Conservation (phyloP, 257 asterid genomes). For the Solanum lycopersicoides region DNA sequence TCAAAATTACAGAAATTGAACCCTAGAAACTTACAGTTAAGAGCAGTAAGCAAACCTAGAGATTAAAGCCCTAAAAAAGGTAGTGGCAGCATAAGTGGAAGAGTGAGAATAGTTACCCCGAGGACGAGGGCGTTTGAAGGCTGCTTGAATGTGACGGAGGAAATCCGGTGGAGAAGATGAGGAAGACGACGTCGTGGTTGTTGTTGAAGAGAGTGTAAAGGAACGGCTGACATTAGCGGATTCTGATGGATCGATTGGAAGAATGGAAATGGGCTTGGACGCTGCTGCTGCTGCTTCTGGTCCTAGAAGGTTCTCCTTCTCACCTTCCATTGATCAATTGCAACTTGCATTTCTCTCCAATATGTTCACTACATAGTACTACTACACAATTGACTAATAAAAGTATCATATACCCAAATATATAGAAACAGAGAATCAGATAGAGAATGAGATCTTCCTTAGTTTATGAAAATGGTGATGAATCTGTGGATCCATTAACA, state of each 20-base stretch:
- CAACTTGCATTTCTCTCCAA: slow-evolving; percentile 10
- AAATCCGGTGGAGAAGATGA: slow-evolving; percentile 59
- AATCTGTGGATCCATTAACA: neutral
- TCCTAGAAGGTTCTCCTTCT: slow-evolving; percentile 67
- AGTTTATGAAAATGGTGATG: neutral
- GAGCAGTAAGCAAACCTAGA: neutral
- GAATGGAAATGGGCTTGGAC: slow-evolving; percentile 33
- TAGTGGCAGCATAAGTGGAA: neutral
- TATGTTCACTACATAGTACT: neutral
- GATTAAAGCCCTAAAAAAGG: neutral
- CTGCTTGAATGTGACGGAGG: slow-evolving; percentile 67
- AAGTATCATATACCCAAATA: neutral
- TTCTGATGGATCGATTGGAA: slow-evolving; percentile 44
- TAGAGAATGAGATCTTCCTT: neutral
- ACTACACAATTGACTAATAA: neutral
- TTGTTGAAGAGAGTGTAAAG: slow-evolving; percentile 9
- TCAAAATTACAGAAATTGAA: neutral
- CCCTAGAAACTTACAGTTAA: neutral
- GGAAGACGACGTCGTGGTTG: slow-evolving; percentile 40
- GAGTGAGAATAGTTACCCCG: slow-evolving; percentile 26
- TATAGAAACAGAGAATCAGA: neutral
- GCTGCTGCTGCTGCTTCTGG: slow-evolving; percentile 27
- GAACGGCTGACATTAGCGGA: slow-evolving; percentile 38
- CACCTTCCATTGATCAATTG: slow-evolving; percentile 66
- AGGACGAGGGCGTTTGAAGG: slow-evolving; percentile 79